Evolutionary conservation across 129 eudicot species (phyloP).

Genomic region (Heracleum sosnowskyi): DNA sequence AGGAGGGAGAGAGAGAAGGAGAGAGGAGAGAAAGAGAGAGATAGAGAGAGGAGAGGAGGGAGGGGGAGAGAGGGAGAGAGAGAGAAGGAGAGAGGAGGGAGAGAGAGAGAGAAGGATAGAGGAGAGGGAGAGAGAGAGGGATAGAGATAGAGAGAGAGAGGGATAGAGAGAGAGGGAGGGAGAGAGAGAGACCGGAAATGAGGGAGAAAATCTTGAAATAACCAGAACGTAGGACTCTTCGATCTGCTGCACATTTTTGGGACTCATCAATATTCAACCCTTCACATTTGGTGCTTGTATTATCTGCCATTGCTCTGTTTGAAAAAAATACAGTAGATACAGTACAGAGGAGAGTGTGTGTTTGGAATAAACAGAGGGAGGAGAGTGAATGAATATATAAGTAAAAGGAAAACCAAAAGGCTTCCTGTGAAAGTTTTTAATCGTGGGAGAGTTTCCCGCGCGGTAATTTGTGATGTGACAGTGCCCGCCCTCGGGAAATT

Average conservation of each 20-base stretch:
- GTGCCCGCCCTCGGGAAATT: too few relatives aligned
- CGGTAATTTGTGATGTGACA: not conserved
- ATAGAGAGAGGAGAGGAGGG: too few relatives aligned
- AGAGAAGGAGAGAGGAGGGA: too few relatives aligned
- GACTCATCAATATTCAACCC: not conserved
- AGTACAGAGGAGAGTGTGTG: too few relatives aligned
- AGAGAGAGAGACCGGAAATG: slow-evolving; percentile 12
- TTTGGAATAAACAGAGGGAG: too few relatives aligned
- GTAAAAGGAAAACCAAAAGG: not conserved
- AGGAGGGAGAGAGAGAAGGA: too few relatives aligned
- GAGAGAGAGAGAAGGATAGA: too few relatives aligned
- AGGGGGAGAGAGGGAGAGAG: too few relatives aligned
- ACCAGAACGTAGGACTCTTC: slow-evolving; percentile 23
- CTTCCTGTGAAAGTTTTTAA: not conserved
- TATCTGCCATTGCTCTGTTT: not conserved
- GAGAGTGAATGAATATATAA: too few relatives aligned
- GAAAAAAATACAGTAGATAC: too few relatives aligned
- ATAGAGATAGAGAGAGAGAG: not conserved
- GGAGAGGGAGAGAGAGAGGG: not conserved
- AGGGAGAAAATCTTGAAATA: slow-evolving; percentile 23
- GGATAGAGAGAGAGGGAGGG: not conserved
- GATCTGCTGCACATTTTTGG: not conserved
- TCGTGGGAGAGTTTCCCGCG: not conserved
- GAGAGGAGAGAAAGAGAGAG: too few relatives aligned
- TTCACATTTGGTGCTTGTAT: not conserved